Percentiles rank a stretch among this genome's conserved stretches.
Conservation (phyloP, 108 stramenopile species). For the Nitzschia inconspicua region DNA sequence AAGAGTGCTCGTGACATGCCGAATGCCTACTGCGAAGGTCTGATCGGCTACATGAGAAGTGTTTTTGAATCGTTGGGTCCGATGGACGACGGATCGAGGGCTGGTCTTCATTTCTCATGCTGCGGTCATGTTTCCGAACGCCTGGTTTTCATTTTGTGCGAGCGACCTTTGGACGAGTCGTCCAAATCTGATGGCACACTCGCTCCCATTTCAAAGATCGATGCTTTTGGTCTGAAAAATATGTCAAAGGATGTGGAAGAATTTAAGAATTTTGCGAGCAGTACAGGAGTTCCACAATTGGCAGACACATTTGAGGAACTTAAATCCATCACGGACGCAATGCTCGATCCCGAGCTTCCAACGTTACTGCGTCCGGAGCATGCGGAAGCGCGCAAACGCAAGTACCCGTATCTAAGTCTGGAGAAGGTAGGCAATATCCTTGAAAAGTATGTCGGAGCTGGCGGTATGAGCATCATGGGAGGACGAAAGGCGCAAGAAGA, state of each 20-base stretch:
- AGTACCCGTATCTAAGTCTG: slow-evolving; percentile 81
- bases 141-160: slow-evolving; percentile 71
- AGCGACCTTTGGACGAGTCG: slow-evolving; percentile 45
- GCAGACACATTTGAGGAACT: slow-evolving; percentile 84
- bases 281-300: slow-evolving; percentile 83
- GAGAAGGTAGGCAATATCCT: slow-evolving; percentile 70
- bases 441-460: slow-evolving; percentile 56
- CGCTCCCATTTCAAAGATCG: slow-evolving; percentile 76
- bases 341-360: slow-evolving; percentile 82
- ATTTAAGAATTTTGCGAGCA: slow-evolving; percentile 73
- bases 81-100: slow-evolving; percentile 87
- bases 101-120: slow-evolving; percentile 88
- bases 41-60: slow-evolving; percentile 79
- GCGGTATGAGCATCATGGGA: slow-evolving; percentile 47
- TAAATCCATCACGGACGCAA: slow-evolving; percentile 65
- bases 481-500: slow-evolving; percentile 20
- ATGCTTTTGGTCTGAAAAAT: slow-evolving; percentile 86
- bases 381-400: slow-evolving; percentile 54
- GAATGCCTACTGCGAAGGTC: slow-evolving; percentile 80
- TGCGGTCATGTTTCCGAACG: slow-evolving; percentile 88
- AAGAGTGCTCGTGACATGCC: slow-evolving; percentile 72
- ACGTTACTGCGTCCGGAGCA: slow-evolving; percentile 70
- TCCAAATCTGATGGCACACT: slow-evolving; percentile 29
- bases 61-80: slow-evolving; percentile 80
- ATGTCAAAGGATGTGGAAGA: slow-evolving; percentile 74